Evolutionary conservation across 2,329 filamentous ascomycete genomes (phyloP).

Genomic region (Paraphaeosphaeria sporulosa): DNA sequence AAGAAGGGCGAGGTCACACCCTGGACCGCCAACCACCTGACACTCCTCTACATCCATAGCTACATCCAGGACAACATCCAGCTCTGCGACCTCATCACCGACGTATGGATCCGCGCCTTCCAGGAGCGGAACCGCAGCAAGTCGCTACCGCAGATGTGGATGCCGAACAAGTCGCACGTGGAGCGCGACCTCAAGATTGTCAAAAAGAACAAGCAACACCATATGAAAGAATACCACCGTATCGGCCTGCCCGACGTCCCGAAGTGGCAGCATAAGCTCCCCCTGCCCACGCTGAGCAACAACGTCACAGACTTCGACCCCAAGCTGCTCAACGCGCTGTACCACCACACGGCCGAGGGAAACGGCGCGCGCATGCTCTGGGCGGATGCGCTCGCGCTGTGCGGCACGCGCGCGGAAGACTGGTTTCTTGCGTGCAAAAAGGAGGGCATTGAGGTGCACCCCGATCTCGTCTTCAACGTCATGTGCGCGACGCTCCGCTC

Average conservation of each 20-base stretch:
- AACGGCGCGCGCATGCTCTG: constrained; percentile 40
- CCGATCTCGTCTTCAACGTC: constrained; percentile 32
- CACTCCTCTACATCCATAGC: constrained; percentile 35
- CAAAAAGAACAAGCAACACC: background rate
- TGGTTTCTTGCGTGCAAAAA: background rate
- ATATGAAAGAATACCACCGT: background rate
- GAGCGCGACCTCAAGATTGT: background rate
- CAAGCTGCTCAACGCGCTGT: constrained; percentile 29
- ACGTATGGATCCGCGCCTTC: constrained; percentile 46
- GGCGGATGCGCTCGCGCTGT: constrained; percentile 41
- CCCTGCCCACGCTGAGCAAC: constrained; percentile 20
- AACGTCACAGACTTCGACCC: constrained; percentile 26
- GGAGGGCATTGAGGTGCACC: constrained; percentile 16
- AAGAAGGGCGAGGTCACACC: constrained; percentile 7
- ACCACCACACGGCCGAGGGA: constrained; percentile 23
- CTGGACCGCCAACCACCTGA: constrained; percentile 31
- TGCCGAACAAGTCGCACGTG: constrained; percentile 23
- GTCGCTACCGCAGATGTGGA: constrained; percentile 23
- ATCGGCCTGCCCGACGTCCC: constrained; percentile 1
- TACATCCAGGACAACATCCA: constrained; percentile 25
- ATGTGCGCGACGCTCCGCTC: constrained; percentile 36
- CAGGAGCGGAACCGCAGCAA: constrained; percentile 23
- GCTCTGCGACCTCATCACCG: constrained; percentile 39
- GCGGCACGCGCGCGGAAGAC: constrained; percentile 26
- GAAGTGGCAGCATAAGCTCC: constrained; percentile 18